phyloP scores from a whole-genome alignment of 768 basidiomycete genomes.

The Russula virescens region DNA sequence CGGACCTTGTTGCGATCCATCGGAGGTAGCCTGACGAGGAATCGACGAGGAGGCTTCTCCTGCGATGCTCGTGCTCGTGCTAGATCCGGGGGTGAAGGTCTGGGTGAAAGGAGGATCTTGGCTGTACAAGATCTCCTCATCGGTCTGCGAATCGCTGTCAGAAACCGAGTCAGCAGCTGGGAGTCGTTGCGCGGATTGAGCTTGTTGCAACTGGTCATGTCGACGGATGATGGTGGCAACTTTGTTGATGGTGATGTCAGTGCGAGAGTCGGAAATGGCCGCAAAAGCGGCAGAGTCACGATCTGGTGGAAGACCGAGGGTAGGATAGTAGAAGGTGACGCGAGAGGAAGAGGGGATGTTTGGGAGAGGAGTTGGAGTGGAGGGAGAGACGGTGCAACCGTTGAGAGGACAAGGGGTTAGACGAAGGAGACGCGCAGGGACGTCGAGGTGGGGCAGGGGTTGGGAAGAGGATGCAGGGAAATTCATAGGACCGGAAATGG shows the following conservation, averaged over 20 bases:
- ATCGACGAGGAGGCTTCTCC: slow-evolving; percentile 28
- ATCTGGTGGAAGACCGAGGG: slow-evolving; percentile 27
- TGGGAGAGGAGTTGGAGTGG: slow-evolving; percentile 27
- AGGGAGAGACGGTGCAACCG: slow-evolving; percentile 29
- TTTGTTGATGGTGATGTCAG: slow-evolving; percentile 57
- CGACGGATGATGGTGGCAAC: slow-evolving; percentile 40
- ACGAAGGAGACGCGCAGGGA: background rate
- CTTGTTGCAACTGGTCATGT: slow-evolving; percentile 18
- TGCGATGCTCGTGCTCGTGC: slow-evolving; percentile 36
- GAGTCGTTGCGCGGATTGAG: slow-evolving; percentile 5
- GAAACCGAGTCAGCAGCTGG: slow-evolving; percentile 28
- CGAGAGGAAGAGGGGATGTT: slow-evolving; percentile 40
- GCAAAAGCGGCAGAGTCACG: slow-evolving; percentile 16
- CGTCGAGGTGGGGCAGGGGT: slow-evolving; percentile 22
- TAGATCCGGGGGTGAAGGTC: slow-evolving; percentile 29
- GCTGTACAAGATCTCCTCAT: slow-evolving; percentile 29
- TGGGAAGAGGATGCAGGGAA: background rate
- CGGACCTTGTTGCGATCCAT: slow-evolving; percentile 17
- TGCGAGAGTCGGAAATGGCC: slow-evolving; percentile 22
- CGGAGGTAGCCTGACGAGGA: slow-evolving; percentile 10
- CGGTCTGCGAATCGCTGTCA: slow-evolving; percentile 26
- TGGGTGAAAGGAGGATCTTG: slow-evolving; percentile 18
- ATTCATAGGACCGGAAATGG: slow-evolving; percentile 15
- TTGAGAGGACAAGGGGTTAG: slow-evolving; percentile 33
- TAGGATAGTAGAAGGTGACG: slow-evolving; percentile 33